These are phyloP conservation scores for Diophrys sp. DNA, from an alignment of 73 alveolate species.

Conservation along the genomic window DNA sequence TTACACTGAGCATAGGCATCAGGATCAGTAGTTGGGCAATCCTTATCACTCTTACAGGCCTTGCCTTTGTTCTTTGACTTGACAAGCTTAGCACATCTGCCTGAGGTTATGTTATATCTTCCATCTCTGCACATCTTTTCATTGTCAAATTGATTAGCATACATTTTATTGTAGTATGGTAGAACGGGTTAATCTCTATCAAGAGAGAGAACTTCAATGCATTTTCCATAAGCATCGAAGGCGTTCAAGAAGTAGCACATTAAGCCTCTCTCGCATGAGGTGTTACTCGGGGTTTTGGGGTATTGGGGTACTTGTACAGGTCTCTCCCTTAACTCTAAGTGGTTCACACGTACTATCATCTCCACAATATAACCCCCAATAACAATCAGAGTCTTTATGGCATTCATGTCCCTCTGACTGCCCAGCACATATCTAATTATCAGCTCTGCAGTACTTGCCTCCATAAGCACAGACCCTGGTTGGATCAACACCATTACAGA, in stretches of 20 bases:
- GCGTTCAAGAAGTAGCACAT: slow-evolving; percentile 27
- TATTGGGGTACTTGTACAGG: slow-evolving; percentile 33
- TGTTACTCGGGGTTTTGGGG: too few species aligned
- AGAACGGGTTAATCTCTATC: slow-evolving; percentile 31
- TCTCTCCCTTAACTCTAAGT: background rate
- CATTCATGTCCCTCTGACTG: slow-evolving; percentile 11
- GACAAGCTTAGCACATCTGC: slow-evolving; percentile 26
- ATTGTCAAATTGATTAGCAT: slow-evolving; percentile 11
- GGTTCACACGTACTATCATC: slow-evolving; percentile 32
- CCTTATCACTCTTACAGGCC: slow-evolving; percentile 33
- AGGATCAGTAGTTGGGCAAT: slow-evolving; percentile 36
- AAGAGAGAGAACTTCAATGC: slow-evolving; percentile 18
- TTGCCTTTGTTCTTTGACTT: slow-evolving; percentile 37
- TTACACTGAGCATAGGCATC: slow-evolving; percentile 32
- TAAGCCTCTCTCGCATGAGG: slow-evolving; percentile 35
- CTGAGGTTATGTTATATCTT: slow-evolving; percentile 26
- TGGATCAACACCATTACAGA: background rate
- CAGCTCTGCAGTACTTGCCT: background rate
- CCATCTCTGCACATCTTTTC: slow-evolving; percentile 35
- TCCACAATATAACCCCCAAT: slow-evolving; percentile 18
- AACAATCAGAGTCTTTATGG: slow-evolving; percentile 31
- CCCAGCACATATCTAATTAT: slow-evolving; percentile 1
- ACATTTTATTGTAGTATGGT: background rate
- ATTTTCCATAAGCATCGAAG: slow-evolving; percentile 16
- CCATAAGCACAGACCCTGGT: slow-evolving; percentile 12